Conservation (phyloP, 2,329 filamentous ascomycete genomes). For the Penicillium sp. region DNA sequence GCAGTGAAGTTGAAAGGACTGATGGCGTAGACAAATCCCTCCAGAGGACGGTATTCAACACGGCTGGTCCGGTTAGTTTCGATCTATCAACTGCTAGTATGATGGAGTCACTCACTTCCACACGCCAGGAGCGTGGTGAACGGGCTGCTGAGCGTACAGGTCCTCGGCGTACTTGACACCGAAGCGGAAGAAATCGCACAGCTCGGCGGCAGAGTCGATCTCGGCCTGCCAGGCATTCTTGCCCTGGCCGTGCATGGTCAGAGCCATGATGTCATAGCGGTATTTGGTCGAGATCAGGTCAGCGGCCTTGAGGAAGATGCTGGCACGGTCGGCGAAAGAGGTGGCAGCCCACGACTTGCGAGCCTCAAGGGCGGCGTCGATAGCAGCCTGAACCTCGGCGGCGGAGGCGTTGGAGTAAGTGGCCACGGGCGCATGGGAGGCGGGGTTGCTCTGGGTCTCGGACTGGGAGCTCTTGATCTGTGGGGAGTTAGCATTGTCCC, state of each 20-base stretch:
- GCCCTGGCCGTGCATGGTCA: conserved; percentile 90
- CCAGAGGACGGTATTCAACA: too few species aligned
- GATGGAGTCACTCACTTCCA: too few species aligned
- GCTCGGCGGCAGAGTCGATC: conserved; percentile 87
- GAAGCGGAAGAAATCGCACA: conserved; percentile 82
- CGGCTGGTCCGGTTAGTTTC: too few species aligned
- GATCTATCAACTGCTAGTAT: too few species aligned
- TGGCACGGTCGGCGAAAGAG: conserved; percentile 85
- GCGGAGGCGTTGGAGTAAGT: conserved; percentile 74
- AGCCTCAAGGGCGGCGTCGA: conserved; percentile 74
- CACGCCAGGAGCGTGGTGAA: conserved; percentile 69
- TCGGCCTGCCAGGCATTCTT: conserved; percentile 99
- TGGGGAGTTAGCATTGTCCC: too few species aligned
- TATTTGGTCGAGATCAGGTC: conserved; percentile 87
- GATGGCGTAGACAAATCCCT: too few species aligned
- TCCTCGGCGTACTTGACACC: conserved; percentile 91
- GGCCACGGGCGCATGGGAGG: conserved; percentile 70
- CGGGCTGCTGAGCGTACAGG: conserved; percentile 77
- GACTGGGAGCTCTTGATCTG: conserved; percentile 28
- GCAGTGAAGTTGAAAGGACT: too few species aligned
- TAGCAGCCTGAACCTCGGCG: conserved; percentile 67
- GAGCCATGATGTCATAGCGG: conserved; percentile 90
- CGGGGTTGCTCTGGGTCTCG: conserved; percentile 66
- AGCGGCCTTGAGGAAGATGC: conserved; percentile 90
- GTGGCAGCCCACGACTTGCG: conserved; percentile 77